Evolutionary conservation across 352 stramenopile species (phyloP).

Genomic region (Poterioochromonas sp.): DNA sequence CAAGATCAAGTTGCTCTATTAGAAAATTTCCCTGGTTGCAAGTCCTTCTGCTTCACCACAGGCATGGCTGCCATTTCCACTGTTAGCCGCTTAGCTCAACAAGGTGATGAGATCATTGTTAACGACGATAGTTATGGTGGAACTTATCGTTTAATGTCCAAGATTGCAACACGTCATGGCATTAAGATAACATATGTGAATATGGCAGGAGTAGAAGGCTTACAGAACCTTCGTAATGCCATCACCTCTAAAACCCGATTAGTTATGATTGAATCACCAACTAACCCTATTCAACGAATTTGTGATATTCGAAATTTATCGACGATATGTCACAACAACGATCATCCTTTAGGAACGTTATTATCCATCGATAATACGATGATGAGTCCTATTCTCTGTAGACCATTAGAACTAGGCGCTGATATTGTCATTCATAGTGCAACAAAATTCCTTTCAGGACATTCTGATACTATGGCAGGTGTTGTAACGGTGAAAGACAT

Average conservation of each 20-base stretch:
- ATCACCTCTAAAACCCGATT: constrained; percentile 38
- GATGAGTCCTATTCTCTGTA: constrained; percentile 84
- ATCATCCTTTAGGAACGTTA: constrained; percentile 49
- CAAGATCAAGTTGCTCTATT: constrained; percentile 55
- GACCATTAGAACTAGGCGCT: constrained; percentile 78
- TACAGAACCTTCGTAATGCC: not conserved
- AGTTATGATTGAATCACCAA: constrained; percentile 78
- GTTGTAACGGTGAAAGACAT: constrained; percentile 67
- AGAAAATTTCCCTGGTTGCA: constrained; percentile 35
- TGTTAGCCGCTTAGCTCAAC: constrained; percentile 66
- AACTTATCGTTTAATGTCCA: constrained; percentile 76
- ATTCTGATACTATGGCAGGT: constrained; percentile 90
- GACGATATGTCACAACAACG: constrained; percentile 42
- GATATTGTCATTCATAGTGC: constrained; percentile 91
- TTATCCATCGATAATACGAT: constrained; percentile 88
- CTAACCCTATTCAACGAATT: constrained; percentile 77
- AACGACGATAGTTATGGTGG: constrained; percentile 81
- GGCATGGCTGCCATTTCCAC: constrained; percentile 79
- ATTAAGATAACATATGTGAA: constrained; percentile 52
- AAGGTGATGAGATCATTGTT: constrained; percentile 76
- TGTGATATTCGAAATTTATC: constrained; percentile 62
- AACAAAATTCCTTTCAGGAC: constrained; percentile 95
- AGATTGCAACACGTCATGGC: constrained; percentile 51
- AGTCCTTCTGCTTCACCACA: constrained; percentile 69
- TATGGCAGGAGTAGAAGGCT: constrained; percentile 54